phyloP scores from a whole-genome alignment of 208 protist genomes.

The Naegleria fowleri region DNA sequence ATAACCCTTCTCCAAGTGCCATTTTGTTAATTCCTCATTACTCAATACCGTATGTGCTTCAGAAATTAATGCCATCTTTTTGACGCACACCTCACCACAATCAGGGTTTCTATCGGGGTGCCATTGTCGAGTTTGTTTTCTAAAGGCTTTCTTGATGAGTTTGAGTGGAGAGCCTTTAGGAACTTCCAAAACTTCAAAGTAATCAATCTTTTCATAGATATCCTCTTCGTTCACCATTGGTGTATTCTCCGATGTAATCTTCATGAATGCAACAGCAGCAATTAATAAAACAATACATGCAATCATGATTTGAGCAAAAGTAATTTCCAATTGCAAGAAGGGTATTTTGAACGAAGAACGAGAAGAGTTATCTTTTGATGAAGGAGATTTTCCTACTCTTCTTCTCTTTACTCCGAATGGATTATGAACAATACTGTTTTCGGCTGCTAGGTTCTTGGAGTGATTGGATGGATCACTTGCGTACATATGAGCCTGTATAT shows the following conservation, averaged over 20 bases:
- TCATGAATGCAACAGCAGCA: not conserved
- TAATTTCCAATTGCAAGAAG: not conserved
- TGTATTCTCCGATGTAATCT: not conserved
- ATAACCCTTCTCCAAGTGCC: not conserved
- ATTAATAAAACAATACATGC: not conserved
- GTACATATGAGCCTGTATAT: not conserved
- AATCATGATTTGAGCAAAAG: not conserved
- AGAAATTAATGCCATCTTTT: not conserved
- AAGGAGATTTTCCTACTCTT: not conserved
- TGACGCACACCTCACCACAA: not conserved
- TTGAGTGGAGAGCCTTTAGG: too few relatives aligned
- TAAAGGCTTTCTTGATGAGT: not conserved
- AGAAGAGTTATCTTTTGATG: not conserved
- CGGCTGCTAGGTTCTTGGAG: not conserved
- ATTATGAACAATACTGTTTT: not conserved
- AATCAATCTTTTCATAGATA: slow-evolving; percentile 14
- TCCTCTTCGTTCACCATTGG: not conserved
- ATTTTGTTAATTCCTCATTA: not conserved
- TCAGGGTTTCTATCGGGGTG: slow-evolving; percentile 15
- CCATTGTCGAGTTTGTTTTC: not conserved
- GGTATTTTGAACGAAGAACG: not conserved
- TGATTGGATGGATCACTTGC: not conserved
- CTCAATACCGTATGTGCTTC: slow-evolving; percentile 19
- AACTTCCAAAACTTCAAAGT: slow-evolving; percentile 14
- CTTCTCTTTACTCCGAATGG: not conserved